Percentiles rank a stretch among this genome's conserved stretches.
Conservation (phyloP, 116 monocot genomes). For the Iris pallida region DNA sequence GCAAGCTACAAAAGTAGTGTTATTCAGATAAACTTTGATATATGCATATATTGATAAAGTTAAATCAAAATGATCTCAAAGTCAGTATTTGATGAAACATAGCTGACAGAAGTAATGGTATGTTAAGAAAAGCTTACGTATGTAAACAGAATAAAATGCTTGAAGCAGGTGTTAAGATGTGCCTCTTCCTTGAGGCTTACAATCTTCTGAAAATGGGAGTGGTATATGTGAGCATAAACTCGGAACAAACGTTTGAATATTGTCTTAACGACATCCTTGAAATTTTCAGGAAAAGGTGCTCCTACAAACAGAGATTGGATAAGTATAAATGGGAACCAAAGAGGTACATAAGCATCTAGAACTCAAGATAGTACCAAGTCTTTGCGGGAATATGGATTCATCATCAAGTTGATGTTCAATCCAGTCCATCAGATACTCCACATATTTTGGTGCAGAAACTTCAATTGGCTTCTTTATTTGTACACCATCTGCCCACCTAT, state of each 20-base stretch:
- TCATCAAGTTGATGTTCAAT: constrained; percentile 87
- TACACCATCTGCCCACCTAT: constrained; percentile 93
- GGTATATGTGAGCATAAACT: constrained; percentile 89
- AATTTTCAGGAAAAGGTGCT: constrained; percentile 80
- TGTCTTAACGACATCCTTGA: constrained; percentile 85
- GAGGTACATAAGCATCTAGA: background rate
- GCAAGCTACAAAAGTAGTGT: background rate
- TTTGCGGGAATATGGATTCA: constrained; percentile 87
- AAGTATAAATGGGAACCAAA: background rate
- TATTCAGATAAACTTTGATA: background rate
- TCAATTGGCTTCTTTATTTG: constrained; percentile 94
- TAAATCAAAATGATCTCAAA: background rate
- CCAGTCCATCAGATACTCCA: constrained; percentile 96
- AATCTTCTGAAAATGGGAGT: constrained; percentile 90
- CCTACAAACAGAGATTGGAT: constrained; percentile 24
- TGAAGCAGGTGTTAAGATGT: constrained; percentile 93
- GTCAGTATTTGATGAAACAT: background rate
- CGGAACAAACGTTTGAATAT: constrained; percentile 84
- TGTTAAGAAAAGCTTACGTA: constrained; percentile 38
- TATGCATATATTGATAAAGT: background rate
- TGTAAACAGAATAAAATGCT: constrained; percentile 91
- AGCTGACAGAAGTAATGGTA: background rate
- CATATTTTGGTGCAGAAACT: constrained; percentile 95
- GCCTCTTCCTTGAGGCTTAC: constrained; percentile 93
- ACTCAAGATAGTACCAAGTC: constrained; percentile 38